Percentiles rank a stretch among this genome's conserved stretches.
Conservation (phyloP, 352 stramenopile species). For the Phytophthora podocarpi region DNA sequence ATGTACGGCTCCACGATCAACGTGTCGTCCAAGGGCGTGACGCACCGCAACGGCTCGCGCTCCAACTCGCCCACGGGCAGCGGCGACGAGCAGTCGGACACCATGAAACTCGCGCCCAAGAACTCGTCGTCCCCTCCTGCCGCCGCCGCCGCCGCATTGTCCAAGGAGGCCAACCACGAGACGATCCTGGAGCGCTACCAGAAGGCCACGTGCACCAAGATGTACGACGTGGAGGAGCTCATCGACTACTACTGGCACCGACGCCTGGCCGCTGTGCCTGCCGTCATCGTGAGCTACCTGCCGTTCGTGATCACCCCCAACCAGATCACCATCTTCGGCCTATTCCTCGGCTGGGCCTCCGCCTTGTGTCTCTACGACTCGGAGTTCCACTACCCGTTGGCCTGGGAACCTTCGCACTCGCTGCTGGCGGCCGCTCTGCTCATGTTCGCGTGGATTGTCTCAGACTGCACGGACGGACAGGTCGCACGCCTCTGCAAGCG, state of each 20-base stretch:
- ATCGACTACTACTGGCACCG: conserved; percentile 88
- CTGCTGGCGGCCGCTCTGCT: conserved; percentile 56
- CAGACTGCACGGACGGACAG: conserved; percentile 84
- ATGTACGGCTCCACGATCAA: conserved; percentile 33
- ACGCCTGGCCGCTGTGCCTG: conserved; percentile 68
- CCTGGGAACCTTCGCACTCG: conserved; percentile 61
- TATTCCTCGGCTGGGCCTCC: conserved; percentile 71
- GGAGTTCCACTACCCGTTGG: conserved; percentile 76
- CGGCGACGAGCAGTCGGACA: conserved; percentile 42
- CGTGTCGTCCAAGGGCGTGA: conserved; percentile 29
- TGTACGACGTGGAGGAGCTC: conserved; percentile 89
- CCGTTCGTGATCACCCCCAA: conserved; percentile 86
- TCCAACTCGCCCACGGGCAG: conserved; percentile 42
- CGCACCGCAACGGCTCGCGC: conserved; percentile 39
- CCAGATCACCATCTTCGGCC: conserved; percentile 85
- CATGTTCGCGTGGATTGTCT: conserved; percentile 88
- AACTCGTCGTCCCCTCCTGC: conserved; percentile 22
- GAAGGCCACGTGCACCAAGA: conserved; percentile 77
- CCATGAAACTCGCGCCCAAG: conserved; percentile 29
- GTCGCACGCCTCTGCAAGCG: conserved; percentile 84
- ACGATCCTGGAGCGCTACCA: conserved; percentile 70
- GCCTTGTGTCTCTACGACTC: conserved; percentile 81
- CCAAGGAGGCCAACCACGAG: conserved; percentile 40
- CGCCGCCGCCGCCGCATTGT: background rate
- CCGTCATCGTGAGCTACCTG: conserved; percentile 84